These are phyloP conservation scores for Gymnopus androsaceus DNA, from an alignment of 1,284 basidiomycete genomes.

Conservation along the genomic window DNA sequence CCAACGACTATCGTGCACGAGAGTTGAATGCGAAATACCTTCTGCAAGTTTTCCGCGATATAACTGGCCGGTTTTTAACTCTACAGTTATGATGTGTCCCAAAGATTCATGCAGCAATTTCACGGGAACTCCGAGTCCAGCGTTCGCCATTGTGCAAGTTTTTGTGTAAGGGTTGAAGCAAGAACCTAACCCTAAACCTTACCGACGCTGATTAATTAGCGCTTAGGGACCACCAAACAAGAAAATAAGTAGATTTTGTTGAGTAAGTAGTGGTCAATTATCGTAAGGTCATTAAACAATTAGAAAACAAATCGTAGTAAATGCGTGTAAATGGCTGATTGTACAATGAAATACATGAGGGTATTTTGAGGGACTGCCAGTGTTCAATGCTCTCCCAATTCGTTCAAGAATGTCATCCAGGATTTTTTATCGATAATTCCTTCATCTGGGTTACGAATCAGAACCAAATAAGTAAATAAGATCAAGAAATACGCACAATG, in stretches of 20 bases:
- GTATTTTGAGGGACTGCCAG: not conserved
- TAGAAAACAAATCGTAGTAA: too few species aligned
- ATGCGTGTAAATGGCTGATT: too few species aligned
- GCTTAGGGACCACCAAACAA: too few species aligned
- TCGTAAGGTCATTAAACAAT: too few species aligned
- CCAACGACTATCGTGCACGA: conserved; percentile 16
- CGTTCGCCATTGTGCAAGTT: conserved; percentile 42
- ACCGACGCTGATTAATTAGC: not conserved
- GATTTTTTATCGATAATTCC: conserved; percentile 93
- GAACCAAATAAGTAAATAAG: conserved; percentile 10
- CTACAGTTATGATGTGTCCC: conserved; percentile 96
- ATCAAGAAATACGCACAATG: conserved; percentile 59
- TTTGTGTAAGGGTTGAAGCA: too few species aligned
- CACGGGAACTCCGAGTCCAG: conserved; percentile 86
- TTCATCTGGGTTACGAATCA: conserved; percentile 55
- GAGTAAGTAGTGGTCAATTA: too few species aligned
- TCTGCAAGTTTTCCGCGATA: conserved; percentile 98
- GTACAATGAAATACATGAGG: not conserved
- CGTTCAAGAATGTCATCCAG: conserved; percentile 82
- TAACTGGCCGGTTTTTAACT: conserved; percentile 96
- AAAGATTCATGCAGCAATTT: conserved; percentile 93
- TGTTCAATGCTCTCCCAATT: conserved; percentile 53
- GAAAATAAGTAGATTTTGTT: too few species aligned
- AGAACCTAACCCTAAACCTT: not conserved
- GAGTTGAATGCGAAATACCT: conserved; percentile 48